Base-by-base conservation (phyloP, 371 early-diverging fungal species). In the Mucor lusitanicus region DNA sequence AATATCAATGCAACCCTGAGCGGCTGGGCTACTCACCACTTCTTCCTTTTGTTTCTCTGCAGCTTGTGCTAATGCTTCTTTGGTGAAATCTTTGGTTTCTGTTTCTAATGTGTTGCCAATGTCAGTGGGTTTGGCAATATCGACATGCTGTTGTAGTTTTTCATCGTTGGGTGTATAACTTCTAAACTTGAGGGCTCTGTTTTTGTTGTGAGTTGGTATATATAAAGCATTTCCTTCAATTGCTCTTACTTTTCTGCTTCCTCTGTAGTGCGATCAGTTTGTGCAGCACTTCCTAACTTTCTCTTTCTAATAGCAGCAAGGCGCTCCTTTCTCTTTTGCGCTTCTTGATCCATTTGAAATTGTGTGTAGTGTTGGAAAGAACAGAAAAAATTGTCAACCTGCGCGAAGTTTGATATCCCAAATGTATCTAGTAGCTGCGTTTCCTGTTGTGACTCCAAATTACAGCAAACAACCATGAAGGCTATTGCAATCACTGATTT, bases 271-370 rank as follows among this genome's bases (percentile, higher is more conserved):
- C 58, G 21, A 39, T 46, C 63, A 35, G 44, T 37, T 48, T 66
- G 56, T 48, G 58, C 62, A 27, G 55, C 54, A 17, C 72, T 61
- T 39, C 68, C 82, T 27, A 78, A 61, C 42, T 83, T 87, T 64
- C 87, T 70, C 68, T 88, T 86, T 72, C 81, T 77, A 59, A 92
- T 75, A 32, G 87, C 89, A 15, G 87, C 86, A 23, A 93, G 80
- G 33, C 91, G 87, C 58, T 87, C 91, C 71, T 91, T 90, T 70
- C 94, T 82, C 56, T 85, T 87, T 69, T 75, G 71, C 53, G 92
- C 85, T 70, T 86, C 89, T 72, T 85, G 86, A 59, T 91, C 91
- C 85, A 93, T 86, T 50, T 50, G 37, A 8, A 50, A 7, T 21
- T 56, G 32, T 30, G 6, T 30, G 17, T 23, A n/a, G 19, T 21